Conservation (phyloP, 305 asterid species). For the Vinca major region DNA sequence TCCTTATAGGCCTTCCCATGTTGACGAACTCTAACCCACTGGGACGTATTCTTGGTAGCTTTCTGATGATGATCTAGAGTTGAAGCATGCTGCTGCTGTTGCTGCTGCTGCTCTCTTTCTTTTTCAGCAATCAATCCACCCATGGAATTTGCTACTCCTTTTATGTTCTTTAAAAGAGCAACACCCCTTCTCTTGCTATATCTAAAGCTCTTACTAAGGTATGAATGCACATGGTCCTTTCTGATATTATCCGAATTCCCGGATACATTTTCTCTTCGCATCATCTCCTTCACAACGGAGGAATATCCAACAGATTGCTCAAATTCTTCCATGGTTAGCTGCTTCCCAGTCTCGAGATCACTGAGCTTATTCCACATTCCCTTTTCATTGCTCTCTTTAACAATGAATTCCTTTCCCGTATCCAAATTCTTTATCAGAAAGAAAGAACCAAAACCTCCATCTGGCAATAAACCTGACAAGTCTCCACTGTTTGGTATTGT, state of each 20-base stretch:
- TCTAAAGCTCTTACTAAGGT: constrained; percentile 58
- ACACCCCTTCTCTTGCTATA: constrained; percentile 72
- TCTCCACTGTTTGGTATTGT: constrained; percentile 18
- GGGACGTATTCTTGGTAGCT: constrained; percentile 33
- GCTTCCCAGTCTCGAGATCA: constrained; percentile 86
- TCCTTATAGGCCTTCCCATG: constrained; percentile 72
- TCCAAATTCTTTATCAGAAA: constrained; percentile 89
- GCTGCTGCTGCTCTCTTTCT: constrained; percentile 31
- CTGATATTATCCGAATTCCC: constrained; percentile 27
- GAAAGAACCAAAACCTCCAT: constrained; percentile 40
- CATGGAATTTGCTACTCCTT: constrained; percentile 39
- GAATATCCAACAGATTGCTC: constrained; percentile 79
- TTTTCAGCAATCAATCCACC: constrained; percentile 31
- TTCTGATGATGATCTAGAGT: constrained; percentile 17
- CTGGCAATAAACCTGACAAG: constrained; percentile 23
- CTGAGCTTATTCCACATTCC: constrained; percentile 88
- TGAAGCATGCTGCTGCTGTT: constrained; percentile 4
- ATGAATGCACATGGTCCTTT: constrained; percentile 37
- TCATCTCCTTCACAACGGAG: constrained; percentile 69
- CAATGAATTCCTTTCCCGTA: constrained; percentile 79
- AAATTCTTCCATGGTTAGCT: constrained; percentile 83
- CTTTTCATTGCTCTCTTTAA: constrained; percentile 64
- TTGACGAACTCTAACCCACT: constrained; percentile 70
- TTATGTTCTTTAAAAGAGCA: constrained; percentile 62
- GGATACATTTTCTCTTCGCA: constrained; percentile 45